Conservation (phyloP, 106 monocot genomes). For the Triglochin maritima region DNA sequence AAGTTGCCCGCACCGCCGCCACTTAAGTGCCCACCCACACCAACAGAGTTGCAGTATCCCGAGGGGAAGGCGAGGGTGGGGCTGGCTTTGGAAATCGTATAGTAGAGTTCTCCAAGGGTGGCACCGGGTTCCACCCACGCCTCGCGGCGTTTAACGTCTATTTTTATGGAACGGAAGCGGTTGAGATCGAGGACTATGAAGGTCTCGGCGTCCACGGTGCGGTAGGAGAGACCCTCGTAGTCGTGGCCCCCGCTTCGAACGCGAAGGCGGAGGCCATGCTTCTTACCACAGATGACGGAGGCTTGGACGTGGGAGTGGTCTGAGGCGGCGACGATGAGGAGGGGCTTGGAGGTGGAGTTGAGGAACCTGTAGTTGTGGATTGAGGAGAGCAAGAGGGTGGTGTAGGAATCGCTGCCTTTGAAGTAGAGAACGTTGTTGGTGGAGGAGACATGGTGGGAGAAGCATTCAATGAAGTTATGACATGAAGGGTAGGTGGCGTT, state of each 20-base stretch:
- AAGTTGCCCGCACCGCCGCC: slow-evolving; percentile 41
- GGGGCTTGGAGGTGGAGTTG: slow-evolving; percentile 9
- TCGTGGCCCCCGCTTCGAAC: slow-evolving; percentile 42
- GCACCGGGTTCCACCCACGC: slow-evolving; percentile 38
- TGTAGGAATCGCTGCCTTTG: not conserved
- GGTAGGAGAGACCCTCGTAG: slow-evolving; percentile 36
- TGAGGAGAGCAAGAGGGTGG: not conserved
- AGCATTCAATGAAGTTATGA: not conserved
- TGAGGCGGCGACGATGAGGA: slow-evolving; percentile 26
- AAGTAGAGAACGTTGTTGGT: not conserved
- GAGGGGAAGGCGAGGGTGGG: slow-evolving; percentile 21
- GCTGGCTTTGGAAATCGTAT: slow-evolving; percentile 18
- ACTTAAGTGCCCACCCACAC: slow-evolving; percentile 33
- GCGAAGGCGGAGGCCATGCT: slow-evolving; percentile 8
- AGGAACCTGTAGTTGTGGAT: slow-evolving; percentile 25
- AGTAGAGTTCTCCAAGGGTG: slow-evolving; percentile 38
- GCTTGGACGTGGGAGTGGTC: slow-evolving; percentile 27
- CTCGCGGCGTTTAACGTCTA: slow-evolving; percentile 5
- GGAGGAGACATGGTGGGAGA: not conserved
- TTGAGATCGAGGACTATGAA: slow-evolving; percentile 29
- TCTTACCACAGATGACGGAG: slow-evolving; percentile 20
- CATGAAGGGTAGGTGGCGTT: no score
- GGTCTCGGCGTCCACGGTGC: not conserved
- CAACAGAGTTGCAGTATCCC: slow-evolving; percentile 33
- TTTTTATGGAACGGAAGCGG: slow-evolving; percentile 17